Base-by-base conservation (phyloP, 2,329 filamentous ascomycete species). In the Didymella glomerata region DNA sequence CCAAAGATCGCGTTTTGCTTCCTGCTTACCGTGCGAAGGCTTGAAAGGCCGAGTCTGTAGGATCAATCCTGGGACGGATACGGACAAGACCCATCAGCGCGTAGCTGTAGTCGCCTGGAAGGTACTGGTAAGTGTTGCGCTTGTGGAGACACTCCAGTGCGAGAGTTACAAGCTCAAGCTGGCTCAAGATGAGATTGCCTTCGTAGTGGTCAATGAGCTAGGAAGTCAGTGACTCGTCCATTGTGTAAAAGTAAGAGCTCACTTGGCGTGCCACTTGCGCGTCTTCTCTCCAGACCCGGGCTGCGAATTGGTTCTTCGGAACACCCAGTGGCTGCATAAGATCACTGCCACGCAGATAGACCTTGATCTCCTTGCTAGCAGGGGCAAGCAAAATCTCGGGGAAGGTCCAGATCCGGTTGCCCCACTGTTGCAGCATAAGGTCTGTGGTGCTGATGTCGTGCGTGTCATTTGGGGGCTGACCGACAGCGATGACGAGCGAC, bases 191-290 rank as follows among this genome's bases (percentile, higher is more conserved):
- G 20, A 81, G 67, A 2, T 73, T 78, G 0, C 76, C 76, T 52
- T 82, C 79, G 58, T 78, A 82, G 61, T 83, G 80, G 48, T 83
- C 79, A 20, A 82, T 72, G 5, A 83, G 72, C 67, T 82, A 70
- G 7, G 13, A 18, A 27, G 28, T 66, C 44, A 68, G 61, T 20
- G 48, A 14, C 13, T 1, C 11, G 4, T 5, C 20, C 7, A 6
- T 25, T 36, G 14, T 13, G 16, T 20, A 14, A 36, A 11, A 47
- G 44, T 16, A n/a, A 8, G 6, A 30, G 18, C 48, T 14, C 51
- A 71, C 69, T 56, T 72, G 69, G 20, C 69, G 66, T 13, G 79
- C 74, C 1, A 72, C 57, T 10, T 72, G 68, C 0, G 75, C 74
- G 57, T 83, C 80, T 1, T 62, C 54, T 3, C 68, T 67, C 79